Percentiles rank a stretch among this genome's conserved stretches.
Conservation (phyloP, 1,284 basidiomycete species). For the Trichosporon ovoides region DNA sequence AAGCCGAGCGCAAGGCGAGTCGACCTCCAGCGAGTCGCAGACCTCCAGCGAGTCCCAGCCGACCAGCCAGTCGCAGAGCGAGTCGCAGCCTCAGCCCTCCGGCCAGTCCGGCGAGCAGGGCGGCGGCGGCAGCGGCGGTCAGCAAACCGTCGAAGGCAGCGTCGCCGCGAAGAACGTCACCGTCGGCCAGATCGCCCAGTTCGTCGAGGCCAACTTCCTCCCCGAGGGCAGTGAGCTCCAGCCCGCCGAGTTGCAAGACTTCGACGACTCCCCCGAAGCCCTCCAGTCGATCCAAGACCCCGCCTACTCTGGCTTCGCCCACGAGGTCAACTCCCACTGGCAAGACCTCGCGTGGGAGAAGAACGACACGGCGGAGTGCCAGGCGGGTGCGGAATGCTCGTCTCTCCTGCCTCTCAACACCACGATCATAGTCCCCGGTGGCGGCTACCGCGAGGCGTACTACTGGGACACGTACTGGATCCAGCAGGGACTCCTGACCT, state of each 20-base stretch:
- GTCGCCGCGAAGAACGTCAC: no score
- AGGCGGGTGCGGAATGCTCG: slow-evolving; percentile 56
- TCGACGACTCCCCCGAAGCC: slow-evolving; percentile 61
- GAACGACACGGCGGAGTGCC: slow-evolving; percentile 64
- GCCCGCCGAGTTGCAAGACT: slow-evolving; percentile 59
- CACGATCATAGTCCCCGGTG: slow-evolving; percentile 82
- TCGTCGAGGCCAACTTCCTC: slow-evolving; percentile 68
- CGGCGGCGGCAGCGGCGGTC: background rate
- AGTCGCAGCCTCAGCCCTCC: no score
- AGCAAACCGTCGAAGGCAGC: slow-evolving; percentile 45
- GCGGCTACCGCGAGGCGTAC: slow-evolving; percentile 58
- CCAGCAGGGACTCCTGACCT: slow-evolving; percentile 71
- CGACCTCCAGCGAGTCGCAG: background rate
- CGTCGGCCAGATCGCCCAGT: slow-evolving; percentile 54
- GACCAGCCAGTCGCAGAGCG: no score
- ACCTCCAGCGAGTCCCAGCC: background rate
- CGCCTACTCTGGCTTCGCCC: slow-evolving; percentile 66
- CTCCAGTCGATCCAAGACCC: slow-evolving; percentile 66
- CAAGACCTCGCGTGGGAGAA: slow-evolving; percentile 64
- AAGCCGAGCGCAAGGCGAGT: no score
- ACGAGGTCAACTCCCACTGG: slow-evolving; percentile 78
- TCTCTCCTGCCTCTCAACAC: slow-evolving; percentile 81
- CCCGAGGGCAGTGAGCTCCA: slow-evolving; percentile 74
- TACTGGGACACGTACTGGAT: slow-evolving; percentile 64
- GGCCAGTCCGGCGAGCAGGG: background rate